These are phyloP conservation scores for Populus deltoides DNA, from an alignment of 345 rosid genomes.

Conservation along the genomic window DNA sequence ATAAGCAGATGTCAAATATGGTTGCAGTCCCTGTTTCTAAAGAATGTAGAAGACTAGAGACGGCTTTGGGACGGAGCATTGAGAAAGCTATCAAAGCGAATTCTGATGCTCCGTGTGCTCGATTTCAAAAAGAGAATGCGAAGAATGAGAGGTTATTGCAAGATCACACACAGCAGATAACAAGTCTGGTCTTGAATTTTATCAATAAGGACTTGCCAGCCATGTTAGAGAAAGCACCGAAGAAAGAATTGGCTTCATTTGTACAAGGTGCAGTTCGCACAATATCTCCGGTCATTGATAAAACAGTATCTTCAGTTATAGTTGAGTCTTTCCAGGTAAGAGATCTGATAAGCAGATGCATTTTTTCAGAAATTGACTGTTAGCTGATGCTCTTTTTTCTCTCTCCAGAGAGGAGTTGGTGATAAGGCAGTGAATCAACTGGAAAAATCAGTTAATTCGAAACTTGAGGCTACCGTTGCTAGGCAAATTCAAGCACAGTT, in stretches of 20 bases:
- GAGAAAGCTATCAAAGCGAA: conserved; percentile 73
- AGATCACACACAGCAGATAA: conserved; percentile 60
- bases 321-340: conserved; percentile 86
- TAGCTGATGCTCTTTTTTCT: conserved; percentile 7
- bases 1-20: conserved; percentile 67
- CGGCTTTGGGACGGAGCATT: conserved; percentile 59
- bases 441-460: conserved; percentile 73
- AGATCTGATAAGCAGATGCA: conserved; percentile 7
- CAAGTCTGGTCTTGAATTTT: conserved; percentile 47
- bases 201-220: conserved; percentile 59
- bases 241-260: conserved; percentile 63
- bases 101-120: conserved; percentile 80
- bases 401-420: conserved; percentile 73
- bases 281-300: conserved; percentile 61
- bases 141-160: conserved; percentile 61
- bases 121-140: conserved; percentile 63
- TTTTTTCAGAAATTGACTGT: conserved; percentile 7
- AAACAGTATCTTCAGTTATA: conserved; percentile 58
- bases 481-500: conserved; percentile 86
- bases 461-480: conserved; percentile 75
- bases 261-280: conserved; percentile 54
- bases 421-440: conserved; percentile 88
- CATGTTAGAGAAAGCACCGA: conserved; percentile 59
- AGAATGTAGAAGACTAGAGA: conserved; percentile 80
- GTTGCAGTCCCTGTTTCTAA: conserved; percentile 50